Evolutionary conservation across 2,329 filamentous ascomycete genomes (phyloP).

Genomic region (Exserohilum rostratum): DNA sequence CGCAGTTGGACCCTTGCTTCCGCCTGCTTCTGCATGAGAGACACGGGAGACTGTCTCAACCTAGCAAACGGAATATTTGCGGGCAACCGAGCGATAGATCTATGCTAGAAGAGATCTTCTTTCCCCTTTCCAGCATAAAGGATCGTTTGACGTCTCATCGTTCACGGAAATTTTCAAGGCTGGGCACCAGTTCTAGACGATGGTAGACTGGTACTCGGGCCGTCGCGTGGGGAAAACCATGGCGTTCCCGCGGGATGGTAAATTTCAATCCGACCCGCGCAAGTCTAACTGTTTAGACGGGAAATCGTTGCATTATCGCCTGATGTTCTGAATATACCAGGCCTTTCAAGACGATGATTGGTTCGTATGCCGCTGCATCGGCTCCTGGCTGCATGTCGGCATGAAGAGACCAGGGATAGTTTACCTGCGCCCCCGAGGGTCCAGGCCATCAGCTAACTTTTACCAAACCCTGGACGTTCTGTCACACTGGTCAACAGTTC

Average conservation of each 20-base stretch:
- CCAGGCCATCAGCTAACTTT: neutral
- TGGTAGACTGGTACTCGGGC: neutral
- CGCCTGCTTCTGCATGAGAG: neutral
- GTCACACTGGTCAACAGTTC: neutral
- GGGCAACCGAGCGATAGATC: neutral
- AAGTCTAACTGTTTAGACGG: neutral
- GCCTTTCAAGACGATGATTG: neutral
- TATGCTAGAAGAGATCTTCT: neutral
- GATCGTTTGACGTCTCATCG: neutral
- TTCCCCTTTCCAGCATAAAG: neutral
- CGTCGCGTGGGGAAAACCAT: constrained; percentile 2
- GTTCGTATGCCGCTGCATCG: neutral
- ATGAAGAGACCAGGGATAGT: neutral
- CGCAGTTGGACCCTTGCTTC: neutral
- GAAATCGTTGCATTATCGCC: neutral
- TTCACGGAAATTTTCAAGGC: neutral
- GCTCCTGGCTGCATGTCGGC: neutral
- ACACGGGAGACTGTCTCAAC: neutral
- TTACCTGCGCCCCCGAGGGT: neutral
- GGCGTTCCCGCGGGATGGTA: constrained; percentile 2
- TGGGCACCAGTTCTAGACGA: neutral
- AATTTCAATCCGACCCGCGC: neutral
- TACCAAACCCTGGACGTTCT: neutral
- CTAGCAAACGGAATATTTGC: neutral
- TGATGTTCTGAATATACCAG: neutral